Evolutionary conservation across 352 stramenopile species (phyloP).

Genomic region (Albugo candida): DNA sequence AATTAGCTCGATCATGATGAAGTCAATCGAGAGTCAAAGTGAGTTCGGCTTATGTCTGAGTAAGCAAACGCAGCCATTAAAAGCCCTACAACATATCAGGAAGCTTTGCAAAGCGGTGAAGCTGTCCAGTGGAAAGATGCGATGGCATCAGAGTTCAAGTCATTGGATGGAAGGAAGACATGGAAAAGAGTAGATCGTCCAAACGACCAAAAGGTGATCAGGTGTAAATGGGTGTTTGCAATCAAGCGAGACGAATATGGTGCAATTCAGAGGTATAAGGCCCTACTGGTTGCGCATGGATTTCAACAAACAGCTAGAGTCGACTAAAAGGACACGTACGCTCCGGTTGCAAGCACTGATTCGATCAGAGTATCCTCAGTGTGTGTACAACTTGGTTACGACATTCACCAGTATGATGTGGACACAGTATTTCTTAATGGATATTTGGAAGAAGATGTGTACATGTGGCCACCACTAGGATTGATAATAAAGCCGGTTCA

Average conservation of each 20-base stretch:
- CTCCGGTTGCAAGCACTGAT: conserved; percentile 1
- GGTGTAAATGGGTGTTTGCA: conserved; percentile 5
- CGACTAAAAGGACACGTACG: conserved; percentile 6
- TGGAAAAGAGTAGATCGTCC: conserved; percentile 1
- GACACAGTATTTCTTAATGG: not conserved
- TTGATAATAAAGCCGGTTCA: not conserved
- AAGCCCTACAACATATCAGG: not conserved
- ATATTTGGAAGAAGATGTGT: not conserved
- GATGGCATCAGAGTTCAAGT: too few relatives aligned
- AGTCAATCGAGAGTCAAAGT: too few relatives aligned
- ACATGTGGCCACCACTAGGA: not conserved
- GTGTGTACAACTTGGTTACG: not conserved
- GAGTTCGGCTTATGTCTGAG: too few relatives aligned
- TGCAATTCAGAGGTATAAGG: conserved; percentile 1
- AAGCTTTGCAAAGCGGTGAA: conserved; percentile 2
- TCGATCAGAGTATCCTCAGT: not conserved
- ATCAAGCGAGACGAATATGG: conserved; percentile 2
- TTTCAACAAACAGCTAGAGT: conserved; percentile 3
- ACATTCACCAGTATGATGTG: not conserved
- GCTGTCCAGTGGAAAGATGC: not conserved
- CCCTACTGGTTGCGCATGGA: conserved; percentile 7
- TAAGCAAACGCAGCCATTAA: not conserved
- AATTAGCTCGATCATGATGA: too few relatives aligned
- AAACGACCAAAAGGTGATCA: conserved; percentile 1
- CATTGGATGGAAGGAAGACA: too few relatives aligned